phyloP scores from a whole-genome alignment of 2,329 filamentous ascomycete genomes.

The Arachnopeziza araneosa region DNA sequence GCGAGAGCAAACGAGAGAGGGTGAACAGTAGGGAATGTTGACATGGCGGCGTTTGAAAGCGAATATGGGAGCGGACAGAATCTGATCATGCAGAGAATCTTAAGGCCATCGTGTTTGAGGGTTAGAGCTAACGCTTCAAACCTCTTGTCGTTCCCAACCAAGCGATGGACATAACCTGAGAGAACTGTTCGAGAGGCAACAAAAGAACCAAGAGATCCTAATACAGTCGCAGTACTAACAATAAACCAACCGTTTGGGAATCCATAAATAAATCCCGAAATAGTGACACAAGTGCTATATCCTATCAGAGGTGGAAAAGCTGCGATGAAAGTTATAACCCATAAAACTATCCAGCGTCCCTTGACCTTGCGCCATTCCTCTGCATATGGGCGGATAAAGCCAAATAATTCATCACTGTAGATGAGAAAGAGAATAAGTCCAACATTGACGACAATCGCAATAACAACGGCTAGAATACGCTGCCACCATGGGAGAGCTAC shows the following conservation, averaged over 20 bases:
- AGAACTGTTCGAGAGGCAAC: slow-evolving; percentile 74
- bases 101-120: slow-evolving; percentile 82
- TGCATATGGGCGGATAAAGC: slow-evolving; percentile 65
- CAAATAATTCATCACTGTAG: slow-evolving; percentile 77
- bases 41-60: slow-evolving; percentile 87
- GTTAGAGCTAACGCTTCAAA: slow-evolving; percentile 87
- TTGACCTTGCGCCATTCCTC: slow-evolving; percentile 69
- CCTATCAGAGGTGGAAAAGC: slow-evolving; percentile 69
- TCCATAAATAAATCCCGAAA: slow-evolving; percentile 66
- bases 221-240: slow-evolving; percentile 68
- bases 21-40: slow-evolving; percentile 84
- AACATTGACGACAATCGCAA: slow-evolving; percentile 42
- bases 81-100: slow-evolving; percentile 84
- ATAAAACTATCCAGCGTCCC: slow-evolving; percentile 65
- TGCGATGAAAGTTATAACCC: slow-evolving; percentile 58
- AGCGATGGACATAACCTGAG: slow-evolving; percentile 68
- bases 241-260: slow-evolving; percentile 68
- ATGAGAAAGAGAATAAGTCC: slow-evolving; percentile 64
- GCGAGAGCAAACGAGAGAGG: slow-evolving; percentile 72
- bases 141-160: slow-evolving; percentile 77
- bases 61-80: slow-evolving; percentile 91
- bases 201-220: slow-evolving; percentile 75
- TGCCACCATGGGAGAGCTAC: slow-evolving; percentile 54
- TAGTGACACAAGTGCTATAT: slow-evolving; percentile 61
- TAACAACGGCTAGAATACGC: slow-evolving; percentile 50